A percentile compares a stretch with the other conserved stretches of the same genome.
Conservation (phyloP, 2,329 filamentous ascomycete genomes). For the Hypoxylon sp. region DNA sequence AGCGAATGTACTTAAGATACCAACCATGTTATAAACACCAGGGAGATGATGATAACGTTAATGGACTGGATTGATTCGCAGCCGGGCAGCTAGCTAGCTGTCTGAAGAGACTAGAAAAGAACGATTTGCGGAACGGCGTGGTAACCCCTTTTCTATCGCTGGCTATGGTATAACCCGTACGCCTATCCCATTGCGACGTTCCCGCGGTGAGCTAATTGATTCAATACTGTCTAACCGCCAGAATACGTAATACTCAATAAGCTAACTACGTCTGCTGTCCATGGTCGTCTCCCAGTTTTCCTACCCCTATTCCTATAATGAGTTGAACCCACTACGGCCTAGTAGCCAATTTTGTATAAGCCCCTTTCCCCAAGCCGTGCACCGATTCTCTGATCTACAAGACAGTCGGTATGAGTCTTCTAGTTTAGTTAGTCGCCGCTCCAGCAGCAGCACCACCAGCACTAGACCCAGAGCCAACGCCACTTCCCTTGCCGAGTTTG, state of each 20-base stretch:
- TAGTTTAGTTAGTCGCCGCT: constrained; percentile 2
- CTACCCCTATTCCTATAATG: not conserved
- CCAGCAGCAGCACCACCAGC: constrained; percentile 2
- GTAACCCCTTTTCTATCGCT: constrained; percentile 18
- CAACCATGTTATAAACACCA: not conserved
- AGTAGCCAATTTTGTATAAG: not conserved
- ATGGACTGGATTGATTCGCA: not conserved
- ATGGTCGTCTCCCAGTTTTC: constrained; percentile 3
- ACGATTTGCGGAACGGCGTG: not conserved
- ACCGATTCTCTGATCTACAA: not conserved
- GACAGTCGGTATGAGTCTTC: not conserved
- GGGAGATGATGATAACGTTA: not conserved
- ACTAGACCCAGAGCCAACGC: constrained; percentile 27
- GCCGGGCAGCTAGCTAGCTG: not conserved
- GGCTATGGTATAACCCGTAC: constrained; percentile 10
- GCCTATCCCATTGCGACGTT: constrained; percentile 3
- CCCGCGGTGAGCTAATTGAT: not conserved
- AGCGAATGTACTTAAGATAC: not conserved
- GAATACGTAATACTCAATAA: constrained; percentile 39
- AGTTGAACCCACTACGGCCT: not conserved
- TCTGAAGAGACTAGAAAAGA: not conserved
- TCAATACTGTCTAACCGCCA: constrained; percentile 6
- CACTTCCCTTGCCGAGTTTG: constrained; percentile 29
- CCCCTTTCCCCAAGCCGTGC: not conserved
- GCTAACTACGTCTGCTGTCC: constrained; percentile 21